Percentiles rank a stretch among this genome's conserved stretches.
These are phyloP conservation scores for Vitis rotundifolia DNA, from an alignment of 164 flowering plant genomes.

Conservation along the genomic window DNA sequence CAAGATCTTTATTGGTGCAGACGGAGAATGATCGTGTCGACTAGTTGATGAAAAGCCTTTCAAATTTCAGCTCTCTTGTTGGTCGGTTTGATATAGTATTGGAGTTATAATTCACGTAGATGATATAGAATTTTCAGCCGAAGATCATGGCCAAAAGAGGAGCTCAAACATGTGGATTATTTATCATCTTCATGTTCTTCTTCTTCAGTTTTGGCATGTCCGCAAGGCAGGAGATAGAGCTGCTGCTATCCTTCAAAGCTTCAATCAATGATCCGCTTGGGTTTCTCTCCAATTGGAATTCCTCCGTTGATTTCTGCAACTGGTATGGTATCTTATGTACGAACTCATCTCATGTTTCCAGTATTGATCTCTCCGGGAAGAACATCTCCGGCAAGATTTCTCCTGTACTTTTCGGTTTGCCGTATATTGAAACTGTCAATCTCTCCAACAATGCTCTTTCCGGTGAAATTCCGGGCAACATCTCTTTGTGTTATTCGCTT, in stretches of 20 bases:
- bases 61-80: not conserved
- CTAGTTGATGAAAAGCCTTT: not conserved
- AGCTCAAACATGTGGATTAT: not conserved
- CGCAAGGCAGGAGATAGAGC: slow-evolving; percentile 37
- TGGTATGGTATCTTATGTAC: slow-evolving; percentile 71
- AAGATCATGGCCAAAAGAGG: slow-evolving; percentile 3
- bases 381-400: slow-evolving; percentile 65
- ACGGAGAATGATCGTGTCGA: not conserved
- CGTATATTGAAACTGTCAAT: slow-evolving; percentile 41
- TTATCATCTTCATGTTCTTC: slow-evolving; percentile 15
- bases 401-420: slow-evolving; percentile 43
- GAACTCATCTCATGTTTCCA: slow-evolving; percentile 39
- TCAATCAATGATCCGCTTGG: slow-evolving; percentile 48
- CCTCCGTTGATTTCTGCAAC: slow-evolving; percentile 41
- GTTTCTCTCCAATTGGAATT: slow-evolving; percentile 55
- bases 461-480: slow-evolving; percentile 47
- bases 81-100: not conserved
- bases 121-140: not conserved
- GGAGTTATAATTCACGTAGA: not conserved
- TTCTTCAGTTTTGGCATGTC: slow-evolving; percentile 3
- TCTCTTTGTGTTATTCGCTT: slow-evolving; percentile 43
- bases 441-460: slow-evolving; percentile 58
- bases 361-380: slow-evolving; percentile 52
- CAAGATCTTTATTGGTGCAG: not conserved
- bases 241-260: slow-evolving; percentile 60